Conservation (phyloP, 495 filamentous ascomycete genomes). For the Chaetomium fimeti region DNA sequence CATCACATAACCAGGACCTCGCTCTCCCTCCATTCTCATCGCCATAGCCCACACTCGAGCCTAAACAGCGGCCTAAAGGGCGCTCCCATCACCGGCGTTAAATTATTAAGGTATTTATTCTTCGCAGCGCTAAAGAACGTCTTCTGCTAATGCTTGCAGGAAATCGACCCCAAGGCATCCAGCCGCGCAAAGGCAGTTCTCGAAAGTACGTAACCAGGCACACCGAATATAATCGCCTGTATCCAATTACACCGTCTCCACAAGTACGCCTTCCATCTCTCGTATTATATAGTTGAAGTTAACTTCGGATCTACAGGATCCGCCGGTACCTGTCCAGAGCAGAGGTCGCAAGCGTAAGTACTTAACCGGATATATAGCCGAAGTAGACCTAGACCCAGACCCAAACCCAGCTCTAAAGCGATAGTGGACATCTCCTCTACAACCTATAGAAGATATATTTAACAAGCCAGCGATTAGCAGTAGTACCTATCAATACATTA, state of each 20-base stretch:
- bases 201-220: conserved; percentile 19
- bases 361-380: conserved; percentile 15
- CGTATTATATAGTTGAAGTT: conserved; percentile 21
- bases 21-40: too few relatives aligned
- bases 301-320: conserved; percentile 22
- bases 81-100: too few relatives aligned
- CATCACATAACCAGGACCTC: too few relatives aligned
- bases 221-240: conserved; percentile 23
- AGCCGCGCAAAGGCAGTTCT: conserved; percentile 14
- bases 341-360: conserved; percentile 25
- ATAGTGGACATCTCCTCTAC: conserved; percentile 13
- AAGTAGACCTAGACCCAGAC: conserved; percentile 14
- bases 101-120: too few relatives aligned
- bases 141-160: conserved; percentile 23
- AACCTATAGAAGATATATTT: conserved; percentile 13
- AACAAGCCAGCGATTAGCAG: conserved; percentile 16
- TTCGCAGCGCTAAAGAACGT: too few relatives aligned
- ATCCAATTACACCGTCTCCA: conserved; percentile 18
- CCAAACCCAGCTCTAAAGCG: conserved; percentile 17
- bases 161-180: conserved; percentile 14
- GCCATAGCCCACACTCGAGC: too few relatives aligned
- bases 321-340: conserved; percentile 23
- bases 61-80: too few relatives aligned
- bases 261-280: conserved; percentile 20
- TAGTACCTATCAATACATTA: conserved; percentile 7